A percentile compares a stretch with the other conserved stretches of the same genome.
Evolutionary conservation across 805 yeast genomes (phyloP).

Genomic region (Cyberlindnera xylosilytica): DNA sequence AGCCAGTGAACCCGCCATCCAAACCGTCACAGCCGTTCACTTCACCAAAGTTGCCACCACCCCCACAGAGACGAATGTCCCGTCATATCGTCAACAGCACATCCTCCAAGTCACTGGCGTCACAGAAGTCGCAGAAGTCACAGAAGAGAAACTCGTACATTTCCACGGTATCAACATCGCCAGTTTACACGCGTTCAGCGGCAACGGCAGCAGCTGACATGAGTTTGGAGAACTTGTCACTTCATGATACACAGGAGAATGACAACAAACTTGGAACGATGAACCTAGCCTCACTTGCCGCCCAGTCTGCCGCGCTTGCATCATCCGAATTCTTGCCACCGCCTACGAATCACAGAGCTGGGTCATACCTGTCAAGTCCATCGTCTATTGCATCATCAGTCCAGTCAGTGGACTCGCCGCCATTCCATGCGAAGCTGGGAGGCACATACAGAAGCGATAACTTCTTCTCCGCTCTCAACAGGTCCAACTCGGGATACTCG

Average conservation of each 20-base stretch:
- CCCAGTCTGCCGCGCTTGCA: slow-evolving; percentile 13
- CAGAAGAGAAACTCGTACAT: slow-evolving; percentile 7
- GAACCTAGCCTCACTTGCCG: slow-evolving; percentile 10
- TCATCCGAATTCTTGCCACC: slow-evolving; percentile 13
- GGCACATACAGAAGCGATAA: slow-evolving; percentile 4
- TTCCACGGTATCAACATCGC: slow-evolving; percentile 1
- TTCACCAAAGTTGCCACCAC: neutral
- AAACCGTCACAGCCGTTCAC: slow-evolving; percentile 1
- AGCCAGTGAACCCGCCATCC: neutral
- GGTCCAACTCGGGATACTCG: slow-evolving; percentile 6
- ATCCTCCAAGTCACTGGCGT: slow-evolving; percentile 3
- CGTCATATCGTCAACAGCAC: slow-evolving; percentile 2
- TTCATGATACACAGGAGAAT: slow-evolving; percentile 14
- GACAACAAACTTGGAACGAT: slow-evolving; percentile 4
- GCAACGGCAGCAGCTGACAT: slow-evolving; percentile 2
- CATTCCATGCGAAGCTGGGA: slow-evolving; percentile 15
- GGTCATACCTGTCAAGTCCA: slow-evolving; percentile 8
- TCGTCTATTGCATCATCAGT: slow-evolving; percentile 21
- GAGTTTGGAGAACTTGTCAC: slow-evolving; percentile 8
- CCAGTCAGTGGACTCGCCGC: slow-evolving; percentile 20
- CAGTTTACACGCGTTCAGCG: slow-evolving; percentile 1
- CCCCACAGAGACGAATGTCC: neutral
- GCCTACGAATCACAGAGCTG: slow-evolving; percentile 5
- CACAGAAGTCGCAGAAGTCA: neutral
- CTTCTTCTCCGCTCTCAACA: slow-evolving; percentile 5